Conservation (phyloP, 192 early-diverging fungal genomes). For the Coemansia asiatica region DNA sequence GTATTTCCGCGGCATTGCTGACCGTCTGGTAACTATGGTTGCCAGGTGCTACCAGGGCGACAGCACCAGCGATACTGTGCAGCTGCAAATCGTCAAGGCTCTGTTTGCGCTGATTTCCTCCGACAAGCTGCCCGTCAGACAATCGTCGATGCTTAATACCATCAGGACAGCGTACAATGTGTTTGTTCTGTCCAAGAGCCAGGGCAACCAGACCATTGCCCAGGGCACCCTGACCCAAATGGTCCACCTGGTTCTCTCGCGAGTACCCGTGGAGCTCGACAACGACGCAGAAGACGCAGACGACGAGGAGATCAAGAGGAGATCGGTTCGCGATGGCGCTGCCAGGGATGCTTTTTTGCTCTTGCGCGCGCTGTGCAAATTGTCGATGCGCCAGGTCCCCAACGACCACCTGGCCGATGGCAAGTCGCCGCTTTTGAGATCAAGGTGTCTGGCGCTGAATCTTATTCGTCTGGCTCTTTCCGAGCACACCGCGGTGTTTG, state of each 20-base stretch:
- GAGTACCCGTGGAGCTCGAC: constrained; percentile 50
- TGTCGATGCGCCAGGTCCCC: constrained; percentile 81
- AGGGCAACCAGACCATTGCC: constrained; percentile 79
- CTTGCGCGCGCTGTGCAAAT: constrained; percentile 83
- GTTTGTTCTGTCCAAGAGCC: constrained; percentile 73
- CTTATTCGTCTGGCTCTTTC: constrained; percentile 73
- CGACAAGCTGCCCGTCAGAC: constrained; percentile 66
- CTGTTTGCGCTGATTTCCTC: constrained; percentile 79
- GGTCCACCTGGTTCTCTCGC: constrained; percentile 77
- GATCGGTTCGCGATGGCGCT: constrained; percentile 20
- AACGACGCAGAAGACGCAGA: constrained; percentile 10
- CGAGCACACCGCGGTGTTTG: constrained; percentile 76
- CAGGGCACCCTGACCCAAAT: constrained; percentile 89
- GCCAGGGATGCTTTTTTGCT: constrained; percentile 79
- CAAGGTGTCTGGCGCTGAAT: constrained; percentile 80
- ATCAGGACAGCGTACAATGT: constrained; percentile 87
- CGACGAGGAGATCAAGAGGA: not conserved
- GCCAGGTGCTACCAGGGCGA: constrained; percentile 79
- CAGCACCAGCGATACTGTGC: constrained; percentile 79
- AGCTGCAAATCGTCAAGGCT: constrained; percentile 91
- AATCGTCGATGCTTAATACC: constrained; percentile 72
- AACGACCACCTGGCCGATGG: constrained; percentile 69
- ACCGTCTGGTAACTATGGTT: constrained; percentile 69
- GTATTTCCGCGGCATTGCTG: constrained; percentile 13
- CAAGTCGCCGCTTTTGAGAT: constrained; percentile 77